phyloP scores from a whole-genome alignment of 352 stramenopile genomes.

The Aphanomyces euteiches region DNA sequence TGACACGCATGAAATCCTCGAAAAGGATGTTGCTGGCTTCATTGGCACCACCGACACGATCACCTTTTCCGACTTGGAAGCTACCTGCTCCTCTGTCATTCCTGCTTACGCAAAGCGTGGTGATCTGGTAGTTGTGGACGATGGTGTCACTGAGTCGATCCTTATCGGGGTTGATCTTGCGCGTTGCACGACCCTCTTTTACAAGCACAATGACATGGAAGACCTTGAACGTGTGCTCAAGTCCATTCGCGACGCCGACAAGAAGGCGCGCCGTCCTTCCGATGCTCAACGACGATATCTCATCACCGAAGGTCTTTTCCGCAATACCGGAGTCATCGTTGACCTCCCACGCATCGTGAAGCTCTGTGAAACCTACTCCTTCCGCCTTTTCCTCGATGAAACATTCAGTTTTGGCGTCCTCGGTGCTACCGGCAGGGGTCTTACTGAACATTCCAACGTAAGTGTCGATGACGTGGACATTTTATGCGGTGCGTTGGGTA shows the following conservation, averaged over 20 bases:
- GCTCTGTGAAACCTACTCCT: slow-evolving; percentile 88
- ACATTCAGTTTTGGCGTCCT: slow-evolving; percentile 93
- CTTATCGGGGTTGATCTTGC: slow-evolving; percentile 90
- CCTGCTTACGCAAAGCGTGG: slow-evolving; percentile 96
- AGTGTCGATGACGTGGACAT: slow-evolving; percentile 88
- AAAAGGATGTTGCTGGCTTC: slow-evolving; percentile 90
- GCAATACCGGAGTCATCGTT: slow-evolving; percentile 94
- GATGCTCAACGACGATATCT: slow-evolving; percentile 94
- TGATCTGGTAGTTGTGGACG: slow-evolving; percentile 96
- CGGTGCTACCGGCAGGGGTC: slow-evolving; percentile 83
- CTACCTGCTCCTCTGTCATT: slow-evolving; percentile 91
- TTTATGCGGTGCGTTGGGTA: slow-evolving; percentile 92
- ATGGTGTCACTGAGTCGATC: slow-evolving; percentile 95
- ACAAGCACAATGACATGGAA: slow-evolving; percentile 97
- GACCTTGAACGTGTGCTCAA: slow-evolving; percentile 93
- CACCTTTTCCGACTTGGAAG: slow-evolving; percentile 96
- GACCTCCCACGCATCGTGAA: slow-evolving; percentile 91
- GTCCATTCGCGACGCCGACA: slow-evolving; percentile 83
- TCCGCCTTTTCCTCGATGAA: slow-evolving; percentile 87
- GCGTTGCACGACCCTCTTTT: slow-evolving; percentile 92
- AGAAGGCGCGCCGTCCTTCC: slow-evolving; percentile 66
- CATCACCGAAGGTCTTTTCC: slow-evolving; percentile 97
- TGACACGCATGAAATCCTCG: slow-evolving; percentile 83
- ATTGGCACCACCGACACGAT: slow-evolving; percentile 92
- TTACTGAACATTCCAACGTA: slow-evolving; percentile 80